Evolutionary conservation across 148 eudicot species (phyloP).

Genomic region (Linanthus parryae): DNA sequence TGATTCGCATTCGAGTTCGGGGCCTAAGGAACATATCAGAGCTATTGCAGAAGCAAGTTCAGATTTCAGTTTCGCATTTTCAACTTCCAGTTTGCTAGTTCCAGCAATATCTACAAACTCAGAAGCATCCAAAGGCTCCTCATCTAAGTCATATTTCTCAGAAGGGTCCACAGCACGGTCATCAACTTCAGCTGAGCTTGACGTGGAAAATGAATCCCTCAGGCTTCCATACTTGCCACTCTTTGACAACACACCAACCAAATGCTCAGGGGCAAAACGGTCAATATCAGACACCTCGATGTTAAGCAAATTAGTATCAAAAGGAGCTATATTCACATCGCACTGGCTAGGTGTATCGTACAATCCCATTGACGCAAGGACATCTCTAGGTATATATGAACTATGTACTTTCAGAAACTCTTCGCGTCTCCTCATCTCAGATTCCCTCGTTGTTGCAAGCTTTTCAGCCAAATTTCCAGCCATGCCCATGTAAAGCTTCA

Average conservation of each 20-base stretch:
- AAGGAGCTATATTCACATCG: constrained; percentile 80
- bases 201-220: constrained; percentile 44
- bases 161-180: constrained; percentile 24
- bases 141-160: constrained; percentile 33
- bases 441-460: constrained; percentile 80
- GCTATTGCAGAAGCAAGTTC: constrained; percentile 93
- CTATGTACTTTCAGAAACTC: constrained; percentile 64
- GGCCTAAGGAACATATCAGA: constrained; percentile 45
- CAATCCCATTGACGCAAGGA: constrained; percentile 75
- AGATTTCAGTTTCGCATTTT: constrained; percentile 83
- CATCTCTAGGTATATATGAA: constrained; percentile 63
- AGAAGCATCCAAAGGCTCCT: constrained; percentile 42
- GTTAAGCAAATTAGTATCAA: constrained; percentile 72
- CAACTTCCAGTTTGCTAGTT: constrained; percentile 83
- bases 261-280: constrained; percentile 71
- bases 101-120: constrained; percentile 79
- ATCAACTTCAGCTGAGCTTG: constrained; percentile 37
- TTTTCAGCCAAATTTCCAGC: constrained; percentile 90
- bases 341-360: constrained; percentile 81
- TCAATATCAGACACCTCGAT: constrained; percentile 70
- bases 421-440: constrained; percentile 71
- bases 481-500: constrained; percentile 95
- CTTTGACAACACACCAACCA: constrained; percentile 50
- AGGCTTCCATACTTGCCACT: constrained; percentile 44
- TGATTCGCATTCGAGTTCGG: constrained; percentile 45